Conservation (phyloP, 208 protist genomes). For the Trypanosoma avium region DNA sequence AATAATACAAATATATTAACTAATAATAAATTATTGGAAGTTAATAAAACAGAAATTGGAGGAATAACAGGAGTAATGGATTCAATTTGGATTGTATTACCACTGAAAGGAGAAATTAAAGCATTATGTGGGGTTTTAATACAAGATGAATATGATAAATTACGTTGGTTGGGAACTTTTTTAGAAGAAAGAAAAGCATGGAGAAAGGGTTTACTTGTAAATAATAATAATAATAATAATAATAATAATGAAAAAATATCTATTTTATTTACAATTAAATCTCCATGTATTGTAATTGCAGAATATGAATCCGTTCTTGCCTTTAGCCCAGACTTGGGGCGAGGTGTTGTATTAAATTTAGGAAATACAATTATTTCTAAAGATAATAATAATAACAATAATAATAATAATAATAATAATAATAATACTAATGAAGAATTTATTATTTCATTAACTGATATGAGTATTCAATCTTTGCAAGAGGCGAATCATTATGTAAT, state of each 20-base stretch:
- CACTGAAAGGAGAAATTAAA: conserved; percentile 26
- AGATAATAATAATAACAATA: not conserved
- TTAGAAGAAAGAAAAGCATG: conserved; percentile 31
- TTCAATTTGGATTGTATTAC: conserved; percentile 38
- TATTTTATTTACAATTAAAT: not conserved
- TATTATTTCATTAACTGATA: not conserved
- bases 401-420: conserved; percentile 20
- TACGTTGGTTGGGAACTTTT: conserved; percentile 24
- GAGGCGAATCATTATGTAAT: conserved; percentile 10
- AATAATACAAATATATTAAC: too few relatives aligned
- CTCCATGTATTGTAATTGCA: conserved; percentile 34
- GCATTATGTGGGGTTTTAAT: conserved; percentile 2
- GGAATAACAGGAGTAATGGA: not conserved
- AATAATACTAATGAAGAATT: not conserved
- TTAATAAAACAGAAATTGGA: not conserved
- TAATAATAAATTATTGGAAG: conserved; percentile 10
- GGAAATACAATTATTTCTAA: conserved; percentile 28
- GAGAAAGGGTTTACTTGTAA: not conserved
- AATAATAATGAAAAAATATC: not conserved
- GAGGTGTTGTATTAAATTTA: conserved; percentile 32
- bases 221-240: not conserved
- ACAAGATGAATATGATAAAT: conserved; percentile 6
- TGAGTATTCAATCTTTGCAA: conserved; percentile 6
- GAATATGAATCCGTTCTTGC: conserved; percentile 28
- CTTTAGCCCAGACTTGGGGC: conserved; percentile 14